Evolutionary conservation across 352 stramenopile species (phyloP), one percentile per base, ranked within the genome.

Genomic region (Phytophthora cactorum): DNA sequence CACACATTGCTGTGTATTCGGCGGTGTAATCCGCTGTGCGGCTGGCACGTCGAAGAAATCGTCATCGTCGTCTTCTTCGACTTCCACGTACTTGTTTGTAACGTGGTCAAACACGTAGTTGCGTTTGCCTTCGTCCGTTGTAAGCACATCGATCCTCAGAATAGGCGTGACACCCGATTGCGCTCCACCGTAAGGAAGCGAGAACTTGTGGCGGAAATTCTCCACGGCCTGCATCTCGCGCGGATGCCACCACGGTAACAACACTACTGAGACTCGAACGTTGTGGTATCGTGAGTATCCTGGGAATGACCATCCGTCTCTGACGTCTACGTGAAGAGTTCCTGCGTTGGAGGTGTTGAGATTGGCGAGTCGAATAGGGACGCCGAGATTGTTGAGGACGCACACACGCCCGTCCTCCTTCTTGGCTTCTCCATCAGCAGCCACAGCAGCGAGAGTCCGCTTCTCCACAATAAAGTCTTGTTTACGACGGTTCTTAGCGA

Each of bases 91-190:
- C n/a, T 89, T 87, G 32, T 93, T 91, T 3, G 81, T 85, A 22
- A 95, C 74, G 55, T 93, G 86, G 45, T 95, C 88, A 63, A 92
- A 95, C n/a, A 94, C 84, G 46, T 89, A 93, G 28, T 94, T 91
- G 12, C 84, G 76, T 64, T 92, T 93, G 3, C 82, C 80, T 57
- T 85, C 81, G 34, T 90, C 86, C 1, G 84, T 82, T 4, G 81
- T 84, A 6, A 88, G 74, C 2, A 96, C 82, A 36, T 93, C 84
- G 50, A 97, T 78, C 22, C 84, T 76, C 53, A 97, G 59, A 58
- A 95, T 97, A 4, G 89, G 89, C 2, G 89, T 94, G 15, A 97
- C 89, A 41, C 89, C 89, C 3, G 88, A 95, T 57, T 96, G 89
- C 5, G 89, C 89, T 14, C 89, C 89, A 32, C 87, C 84, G 52